phyloP scores from a whole-genome alignment of 371 early-diverging fungal species.

The Caulochytrium protostelioides region DNA sequence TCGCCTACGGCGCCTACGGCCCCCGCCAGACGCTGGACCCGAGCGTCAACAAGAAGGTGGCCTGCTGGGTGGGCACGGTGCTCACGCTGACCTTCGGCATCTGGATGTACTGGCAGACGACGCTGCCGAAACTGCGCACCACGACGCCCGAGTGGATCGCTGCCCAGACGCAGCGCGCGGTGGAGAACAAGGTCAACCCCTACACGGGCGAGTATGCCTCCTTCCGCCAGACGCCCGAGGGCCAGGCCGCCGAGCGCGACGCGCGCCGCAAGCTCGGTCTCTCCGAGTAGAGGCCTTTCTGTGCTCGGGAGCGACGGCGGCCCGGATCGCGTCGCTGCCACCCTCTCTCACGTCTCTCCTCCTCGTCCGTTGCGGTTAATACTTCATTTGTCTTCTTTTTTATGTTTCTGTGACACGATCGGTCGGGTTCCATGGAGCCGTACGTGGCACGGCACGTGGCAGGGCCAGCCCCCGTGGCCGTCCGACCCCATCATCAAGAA shows the following conservation, averaged over 20 bases:
- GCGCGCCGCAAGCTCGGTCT: no score
- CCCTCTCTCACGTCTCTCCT: no score
- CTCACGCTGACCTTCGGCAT: conserved; percentile 32
- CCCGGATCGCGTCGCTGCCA: no score
- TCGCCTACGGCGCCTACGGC: conserved; percentile 86
- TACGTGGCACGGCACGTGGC: no score
- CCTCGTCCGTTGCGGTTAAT: no score
- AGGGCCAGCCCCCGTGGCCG: no score
- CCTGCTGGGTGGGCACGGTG: conserved; percentile 40
- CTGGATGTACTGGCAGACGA: conserved; percentile 40
- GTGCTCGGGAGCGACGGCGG: no score
- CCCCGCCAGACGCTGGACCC: conserved; percentile 62
- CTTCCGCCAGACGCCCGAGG: conserved; percentile 33
- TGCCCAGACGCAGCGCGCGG: conserved; percentile 58
- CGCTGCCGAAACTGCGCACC: conserved; percentile 41
- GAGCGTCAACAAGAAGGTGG: conserved; percentile 46
- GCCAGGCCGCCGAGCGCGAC: not conserved
- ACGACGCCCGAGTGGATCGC: conserved; percentile 79
- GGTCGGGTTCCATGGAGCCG: no score
- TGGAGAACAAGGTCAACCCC: conserved; percentile 71
- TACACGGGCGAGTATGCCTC: conserved; percentile 68
- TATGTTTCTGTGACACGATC: no score
- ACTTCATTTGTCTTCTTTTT: no score
- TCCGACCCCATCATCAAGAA: no score
- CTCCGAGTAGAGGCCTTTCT: no score